These are phyloP conservation scores for Candida taoyuanica DNA, from an alignment of 805 yeast genomes.

Conservation along the genomic window DNA sequence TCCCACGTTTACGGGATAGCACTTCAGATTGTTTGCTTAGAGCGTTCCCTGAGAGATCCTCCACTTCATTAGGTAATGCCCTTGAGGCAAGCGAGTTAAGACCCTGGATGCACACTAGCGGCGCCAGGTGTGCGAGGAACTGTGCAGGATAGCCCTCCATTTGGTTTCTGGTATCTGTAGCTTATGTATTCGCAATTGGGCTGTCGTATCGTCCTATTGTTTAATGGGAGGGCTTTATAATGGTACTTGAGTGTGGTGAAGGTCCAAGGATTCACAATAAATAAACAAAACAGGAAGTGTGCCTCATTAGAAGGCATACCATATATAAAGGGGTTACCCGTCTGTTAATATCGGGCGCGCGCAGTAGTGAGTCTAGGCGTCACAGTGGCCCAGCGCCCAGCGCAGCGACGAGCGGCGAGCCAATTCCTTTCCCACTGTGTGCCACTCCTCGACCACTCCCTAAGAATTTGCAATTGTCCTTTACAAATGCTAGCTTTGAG, in stretches of 20 bases:
- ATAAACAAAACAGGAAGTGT: background rate
- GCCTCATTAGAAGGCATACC: background rate
- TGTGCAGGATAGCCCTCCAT: slow-evolving; percentile 39
- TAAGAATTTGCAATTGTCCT: no score
- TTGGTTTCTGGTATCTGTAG: background rate
- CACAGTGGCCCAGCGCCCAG: no score
- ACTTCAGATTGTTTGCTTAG: slow-evolving; percentile 4
- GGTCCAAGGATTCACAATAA: no score
- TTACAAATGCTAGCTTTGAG: slow-evolving; percentile 13
- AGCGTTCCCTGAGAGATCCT: slow-evolving; percentile 3
- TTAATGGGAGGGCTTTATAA: no score
- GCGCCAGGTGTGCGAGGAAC: slow-evolving; percentile 32
- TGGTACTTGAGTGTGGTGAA: no score
- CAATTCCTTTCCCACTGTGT: background rate
- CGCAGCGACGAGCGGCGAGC: no score
- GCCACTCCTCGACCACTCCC: background rate
- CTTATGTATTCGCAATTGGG: no score
- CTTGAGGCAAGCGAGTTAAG: slow-evolving; percentile 24
- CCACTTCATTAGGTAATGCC: slow-evolving; percentile 10
- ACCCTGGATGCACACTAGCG: slow-evolving; percentile 41
- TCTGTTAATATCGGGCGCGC: no score
- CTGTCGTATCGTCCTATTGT: no score
- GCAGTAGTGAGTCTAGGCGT: no score
- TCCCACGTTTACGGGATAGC: slow-evolving; percentile 13
- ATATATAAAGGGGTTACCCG: background rate